Evolutionary conservation across 495 filamentous ascomycete species (phyloP).

Genomic region (Physcia stellaris): DNA sequence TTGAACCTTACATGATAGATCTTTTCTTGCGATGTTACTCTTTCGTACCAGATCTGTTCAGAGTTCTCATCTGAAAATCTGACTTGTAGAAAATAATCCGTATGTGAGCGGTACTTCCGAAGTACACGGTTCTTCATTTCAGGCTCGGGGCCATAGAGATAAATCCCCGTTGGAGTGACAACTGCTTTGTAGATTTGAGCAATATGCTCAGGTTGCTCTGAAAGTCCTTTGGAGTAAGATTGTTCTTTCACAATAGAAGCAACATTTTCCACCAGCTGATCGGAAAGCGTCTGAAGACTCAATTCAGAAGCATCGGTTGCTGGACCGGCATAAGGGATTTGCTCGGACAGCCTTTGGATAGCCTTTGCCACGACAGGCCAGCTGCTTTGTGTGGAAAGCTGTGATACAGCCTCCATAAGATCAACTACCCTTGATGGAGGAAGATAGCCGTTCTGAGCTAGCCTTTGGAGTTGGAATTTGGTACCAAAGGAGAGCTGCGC

Average conservation of each 20-base stretch:
- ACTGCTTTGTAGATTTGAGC: slow-evolving; percentile 27
- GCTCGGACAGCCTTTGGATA: slow-evolving; percentile 30
- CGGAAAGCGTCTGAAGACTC: slow-evolving; percentile 26
- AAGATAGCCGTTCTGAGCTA: slow-evolving; percentile 25
- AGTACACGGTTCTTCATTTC: slow-evolving; percentile 65
- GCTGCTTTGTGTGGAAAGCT: background rate
- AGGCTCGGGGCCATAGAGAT: slow-evolving; percentile 53
- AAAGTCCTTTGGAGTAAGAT: slow-evolving; percentile 13
- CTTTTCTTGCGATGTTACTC: slow-evolving; percentile 33
- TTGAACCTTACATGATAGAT: slow-evolving; percentile 48
- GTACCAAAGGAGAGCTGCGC: slow-evolving; percentile 22
- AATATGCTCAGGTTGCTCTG: slow-evolving; percentile 20
- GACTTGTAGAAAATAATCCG: slow-evolving; percentile 55
- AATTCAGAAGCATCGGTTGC: slow-evolving; percentile 31
- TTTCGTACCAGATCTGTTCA: slow-evolving; percentile 42
- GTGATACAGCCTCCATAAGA: slow-evolving; percentile 9
- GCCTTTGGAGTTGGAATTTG: slow-evolving; percentile 25
- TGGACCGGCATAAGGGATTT: slow-evolving; percentile 36
- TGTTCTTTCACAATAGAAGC: slow-evolving; percentile 18
- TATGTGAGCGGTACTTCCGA: slow-evolving; percentile 48
- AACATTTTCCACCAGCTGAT: slow-evolving; percentile 28
- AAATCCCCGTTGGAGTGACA: slow-evolving; percentile 57
- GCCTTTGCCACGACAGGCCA: slow-evolving; percentile 19
- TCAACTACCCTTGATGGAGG: slow-evolving; percentile 14
- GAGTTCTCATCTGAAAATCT: slow-evolving; percentile 63